Base-by-base conservation (phyloP, 768 basidiomycete genomes). In the Pleurotus tuoliensis region DNA sequence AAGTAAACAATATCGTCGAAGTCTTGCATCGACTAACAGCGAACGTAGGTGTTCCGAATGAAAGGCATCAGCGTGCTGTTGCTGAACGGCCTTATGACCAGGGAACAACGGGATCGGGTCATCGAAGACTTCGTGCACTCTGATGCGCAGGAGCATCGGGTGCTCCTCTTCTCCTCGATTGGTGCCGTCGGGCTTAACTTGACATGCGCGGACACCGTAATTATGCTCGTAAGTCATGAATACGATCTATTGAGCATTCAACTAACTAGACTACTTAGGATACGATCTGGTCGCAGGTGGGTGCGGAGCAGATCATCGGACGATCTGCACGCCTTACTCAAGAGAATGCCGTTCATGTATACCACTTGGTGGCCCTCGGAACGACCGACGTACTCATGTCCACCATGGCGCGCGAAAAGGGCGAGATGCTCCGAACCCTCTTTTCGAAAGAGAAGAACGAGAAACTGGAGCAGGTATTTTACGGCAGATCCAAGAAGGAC, bases 341-440 rank as follows among this genome's bases (percentile, higher is more conserved):
- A 24, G 20, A 27, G n/a, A 56, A 59, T 8, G 18, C 34, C 5
- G 58, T 59, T 15, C 30, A 48, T 39, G 48, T 59, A 20, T 59
- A 59, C 24, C 38, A 49, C 16, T 12, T 59, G 1, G 20, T 57
- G 22, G 48, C 58, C 9, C 4, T 56, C 1, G 44, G 47, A 1
- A 59, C 58, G 1, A 57, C 58, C 7, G 58, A 59, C 22, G 56
- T 57, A 0, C 8, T 50, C 6, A 60, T 58, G 57, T 20, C 51
- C 2, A n/a, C 18, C 3, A 41, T 46, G 5, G 57, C 57, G 1
- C 30, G 25, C 1, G 30, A 43, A 7, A 58, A 58, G 24, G 43
- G 46, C 9, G 39, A 54, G 16, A 58, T 58, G 57, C 15, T 58
- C 4, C 24, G 12, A 1, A 41, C 51, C 0, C 51, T 58, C 0